These are phyloP conservation scores for Septoria petroselini DNA, from an alignment of 2,329 filamentous ascomycete species.

Conservation along the genomic window DNA sequence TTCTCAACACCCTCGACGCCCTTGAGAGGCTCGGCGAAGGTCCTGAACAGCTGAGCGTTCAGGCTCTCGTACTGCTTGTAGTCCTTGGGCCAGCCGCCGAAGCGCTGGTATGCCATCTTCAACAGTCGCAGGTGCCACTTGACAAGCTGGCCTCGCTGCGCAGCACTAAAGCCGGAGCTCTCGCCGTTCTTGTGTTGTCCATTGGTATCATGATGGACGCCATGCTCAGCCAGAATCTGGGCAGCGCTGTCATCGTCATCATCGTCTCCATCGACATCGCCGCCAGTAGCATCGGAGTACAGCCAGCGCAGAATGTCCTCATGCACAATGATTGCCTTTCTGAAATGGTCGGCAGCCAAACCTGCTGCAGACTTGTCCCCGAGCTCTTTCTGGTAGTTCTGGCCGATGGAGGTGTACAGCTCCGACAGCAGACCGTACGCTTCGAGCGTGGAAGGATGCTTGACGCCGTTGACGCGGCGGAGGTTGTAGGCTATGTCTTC, in stretches of 20 bases:
- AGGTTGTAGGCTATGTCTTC: constrained; percentile 57
- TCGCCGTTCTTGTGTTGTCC: constrained; percentile 26
- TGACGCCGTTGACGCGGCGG: constrained; percentile 51
- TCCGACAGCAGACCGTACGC: constrained; percentile 51
- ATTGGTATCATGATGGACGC: constrained; percentile 33
- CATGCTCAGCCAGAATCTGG: constrained; percentile 38
- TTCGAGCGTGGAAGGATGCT: constrained; percentile 49
- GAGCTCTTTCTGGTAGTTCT: constrained; percentile 40
- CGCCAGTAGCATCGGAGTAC: constrained; percentile 29
- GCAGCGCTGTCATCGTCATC: constrained; percentile 41
- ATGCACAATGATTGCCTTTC: constrained; percentile 40
- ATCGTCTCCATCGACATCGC: constrained; percentile 35
- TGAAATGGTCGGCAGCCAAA: constrained; percentile 41
- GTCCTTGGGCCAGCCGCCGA: constrained; percentile 48
- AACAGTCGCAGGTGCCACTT: constrained; percentile 40
- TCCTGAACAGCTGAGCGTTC: constrained; percentile 45
- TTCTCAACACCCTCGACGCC: constrained; percentile 48
- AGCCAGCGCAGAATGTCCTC: constrained; percentile 35
- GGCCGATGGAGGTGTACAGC: constrained; percentile 47
- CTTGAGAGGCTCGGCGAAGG: constrained; percentile 43
- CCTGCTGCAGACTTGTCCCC: constrained; percentile 37
- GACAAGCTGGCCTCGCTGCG: constrained; percentile 33
- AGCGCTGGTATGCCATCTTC: constrained; percentile 44
- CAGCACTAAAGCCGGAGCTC: constrained; percentile 24
- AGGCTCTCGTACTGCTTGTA: constrained; percentile 50